phyloP scores from a whole-genome alignment of 805 yeast species.

The Starmerella apis region DNA sequence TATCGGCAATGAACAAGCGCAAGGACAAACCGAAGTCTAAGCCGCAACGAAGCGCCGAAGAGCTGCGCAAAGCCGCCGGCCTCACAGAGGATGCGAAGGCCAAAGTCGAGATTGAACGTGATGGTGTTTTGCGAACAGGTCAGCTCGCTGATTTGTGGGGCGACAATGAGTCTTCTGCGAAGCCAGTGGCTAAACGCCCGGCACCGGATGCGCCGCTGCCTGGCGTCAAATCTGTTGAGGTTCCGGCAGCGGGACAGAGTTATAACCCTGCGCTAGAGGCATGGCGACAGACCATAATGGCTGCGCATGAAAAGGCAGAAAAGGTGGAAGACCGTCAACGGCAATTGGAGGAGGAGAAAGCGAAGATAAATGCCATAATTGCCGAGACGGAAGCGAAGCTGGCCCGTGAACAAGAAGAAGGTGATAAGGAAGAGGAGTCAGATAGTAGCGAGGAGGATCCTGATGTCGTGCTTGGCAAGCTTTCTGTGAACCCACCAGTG shows the following conservation, averaged over 20 bases:
- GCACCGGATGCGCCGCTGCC: slow-evolving; percentile 25
- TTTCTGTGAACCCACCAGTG: slow-evolving; percentile 68
- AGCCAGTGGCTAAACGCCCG: slow-evolving; percentile 23
- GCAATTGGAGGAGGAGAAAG: slow-evolving; percentile 51
- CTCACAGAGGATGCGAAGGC: slow-evolving; percentile 6
- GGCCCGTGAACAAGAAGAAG: slow-evolving; percentile 44
- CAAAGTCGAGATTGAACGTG: slow-evolving; percentile 38
- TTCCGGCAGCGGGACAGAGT: slow-evolving; percentile 81
- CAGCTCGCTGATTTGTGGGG: slow-evolving; percentile 64
- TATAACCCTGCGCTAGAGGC: slow-evolving; percentile 79
- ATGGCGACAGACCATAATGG: slow-evolving; percentile 64
- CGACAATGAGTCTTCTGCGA: slow-evolving; percentile 17
- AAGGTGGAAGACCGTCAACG: slow-evolving; percentile 54
- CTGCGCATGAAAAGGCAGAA: slow-evolving; percentile 57
- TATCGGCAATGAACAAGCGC: slow-evolving; percentile 36
- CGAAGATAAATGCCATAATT: slow-evolving; percentile 47
- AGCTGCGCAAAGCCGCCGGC: slow-evolving; percentile 19
- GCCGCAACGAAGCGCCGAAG: slow-evolving; percentile 20
- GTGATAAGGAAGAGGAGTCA: slow-evolving; percentile 23
- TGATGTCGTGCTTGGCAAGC: slow-evolving; percentile 26
- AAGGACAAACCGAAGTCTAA: slow-evolving; percentile 27
- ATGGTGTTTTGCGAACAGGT: slow-evolving; percentile 49
- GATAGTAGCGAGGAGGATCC: slow-evolving; percentile 28
- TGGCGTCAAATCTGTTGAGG: slow-evolving; percentile 28
- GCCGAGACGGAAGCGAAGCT: slow-evolving; percentile 32